phyloP scores from a whole-genome alignment of 306 rosid species.

The Boehmeria nivea region DNA sequence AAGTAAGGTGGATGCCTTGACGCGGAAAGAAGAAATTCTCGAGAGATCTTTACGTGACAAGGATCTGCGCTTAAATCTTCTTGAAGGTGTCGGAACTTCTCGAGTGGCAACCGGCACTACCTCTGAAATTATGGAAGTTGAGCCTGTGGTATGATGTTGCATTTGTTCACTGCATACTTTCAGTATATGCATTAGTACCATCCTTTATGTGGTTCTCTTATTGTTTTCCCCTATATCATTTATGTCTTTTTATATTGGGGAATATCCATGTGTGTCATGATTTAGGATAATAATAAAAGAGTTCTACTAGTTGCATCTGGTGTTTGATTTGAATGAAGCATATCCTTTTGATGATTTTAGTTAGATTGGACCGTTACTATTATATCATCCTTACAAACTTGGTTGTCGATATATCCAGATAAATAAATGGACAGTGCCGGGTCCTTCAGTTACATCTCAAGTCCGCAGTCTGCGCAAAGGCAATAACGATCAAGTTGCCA shows the following conservation, averaged over 20 bases:
- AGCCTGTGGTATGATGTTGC: constrained; percentile 68
- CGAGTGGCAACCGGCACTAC: constrained; percentile 38
- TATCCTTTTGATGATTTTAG: too few species aligned
- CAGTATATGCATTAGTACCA: neutral
- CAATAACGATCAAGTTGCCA: constrained; percentile 79
- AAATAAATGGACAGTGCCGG: constrained; percentile 58
- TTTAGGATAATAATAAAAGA: too few species aligned
- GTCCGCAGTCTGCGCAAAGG: constrained; percentile 97
- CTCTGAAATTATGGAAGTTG: constrained; percentile 78
- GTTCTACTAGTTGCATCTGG: too few species aligned
- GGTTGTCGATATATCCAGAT: constrained; percentile 33
- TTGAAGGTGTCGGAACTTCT: constrained; percentile 63
- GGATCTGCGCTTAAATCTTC: constrained; percentile 67
- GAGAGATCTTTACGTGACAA: constrained; percentile 63
- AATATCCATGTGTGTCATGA: too few species aligned
- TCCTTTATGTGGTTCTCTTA: neutral
- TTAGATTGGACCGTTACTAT: too few species aligned
- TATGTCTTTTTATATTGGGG: too few species aligned
- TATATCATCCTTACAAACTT: too few species aligned
- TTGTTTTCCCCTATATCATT: too few species aligned
- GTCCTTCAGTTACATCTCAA: constrained; percentile 67
- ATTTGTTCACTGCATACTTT: constrained; percentile 10
- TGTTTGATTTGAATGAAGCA: too few species aligned
- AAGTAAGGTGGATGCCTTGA: constrained; percentile 59
- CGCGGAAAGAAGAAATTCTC: constrained; percentile 52